These are phyloP conservation scores for Mycena citricolor DNA, from an alignment of 1,284 basidiomycete genomes.

Conservation along the genomic window DNA sequence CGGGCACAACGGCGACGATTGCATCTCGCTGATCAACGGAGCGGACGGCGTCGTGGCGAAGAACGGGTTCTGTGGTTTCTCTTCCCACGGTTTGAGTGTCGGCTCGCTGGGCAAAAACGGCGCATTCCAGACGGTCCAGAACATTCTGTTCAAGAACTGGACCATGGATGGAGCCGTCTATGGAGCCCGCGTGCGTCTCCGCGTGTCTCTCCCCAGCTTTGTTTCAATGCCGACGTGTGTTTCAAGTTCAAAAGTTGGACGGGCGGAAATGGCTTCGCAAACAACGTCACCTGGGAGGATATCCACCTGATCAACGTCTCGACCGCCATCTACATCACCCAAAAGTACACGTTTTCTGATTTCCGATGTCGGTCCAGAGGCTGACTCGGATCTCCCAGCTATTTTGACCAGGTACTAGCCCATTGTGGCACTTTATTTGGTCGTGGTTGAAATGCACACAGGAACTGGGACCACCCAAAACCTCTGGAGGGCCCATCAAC, in stretches of 20 bases:
- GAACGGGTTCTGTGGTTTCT: slow-evolving; percentile 47
- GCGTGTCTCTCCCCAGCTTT: not conserved
- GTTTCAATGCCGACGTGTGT: not conserved
- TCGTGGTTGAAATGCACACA: not conserved
- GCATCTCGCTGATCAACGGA: slow-evolving; percentile 46
- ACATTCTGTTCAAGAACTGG: slow-evolving; percentile 45
- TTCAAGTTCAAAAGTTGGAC: slow-evolving; percentile 45
- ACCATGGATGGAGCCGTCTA: slow-evolving; percentile 49
- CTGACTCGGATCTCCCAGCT: slow-evolving; percentile 25
- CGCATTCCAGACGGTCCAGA: slow-evolving; percentile 37
- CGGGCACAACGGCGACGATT: slow-evolving; percentile 50
- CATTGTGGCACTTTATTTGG: not conserved
- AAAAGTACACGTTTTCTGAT: slow-evolving; percentile 35
- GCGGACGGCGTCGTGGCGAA: slow-evolving; percentile 44
- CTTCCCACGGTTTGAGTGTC: slow-evolving; percentile 47
- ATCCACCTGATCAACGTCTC: slow-evolving; percentile 43
- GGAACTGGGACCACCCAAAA: slow-evolving; percentile 37
- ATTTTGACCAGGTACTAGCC: slow-evolving; percentile 33
- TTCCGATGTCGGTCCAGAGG: not conserved
- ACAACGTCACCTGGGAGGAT: slow-evolving; percentile 48
- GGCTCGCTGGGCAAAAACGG: slow-evolving; percentile 46
- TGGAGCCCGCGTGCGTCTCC: slow-evolving; percentile 38
- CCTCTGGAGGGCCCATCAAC: slow-evolving; percentile 35
- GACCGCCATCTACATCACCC: slow-evolving; percentile 46
- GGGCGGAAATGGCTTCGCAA: slow-evolving; percentile 44